Conservation (phyloP, 495 filamentous ascomycete species). For the Barbatosphaeria neglecta region DNA sequence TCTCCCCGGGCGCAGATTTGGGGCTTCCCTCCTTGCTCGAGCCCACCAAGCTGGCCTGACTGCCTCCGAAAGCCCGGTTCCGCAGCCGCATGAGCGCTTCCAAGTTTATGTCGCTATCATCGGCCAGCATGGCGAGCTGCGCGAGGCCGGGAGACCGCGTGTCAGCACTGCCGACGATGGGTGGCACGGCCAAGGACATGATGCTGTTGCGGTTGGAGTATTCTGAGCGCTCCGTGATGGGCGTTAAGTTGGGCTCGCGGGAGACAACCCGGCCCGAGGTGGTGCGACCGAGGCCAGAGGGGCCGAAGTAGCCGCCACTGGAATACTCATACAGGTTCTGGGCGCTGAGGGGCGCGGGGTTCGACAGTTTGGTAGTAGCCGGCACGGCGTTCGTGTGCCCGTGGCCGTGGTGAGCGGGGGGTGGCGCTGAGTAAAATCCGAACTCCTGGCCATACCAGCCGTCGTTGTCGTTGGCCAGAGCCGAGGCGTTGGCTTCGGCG, state of each 20-base stretch:
- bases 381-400: conserved; percentile 5
- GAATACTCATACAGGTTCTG: conserved; percentile 44
- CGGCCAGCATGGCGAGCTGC: conserved; percentile 59
- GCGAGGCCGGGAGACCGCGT: conserved; percentile 50
- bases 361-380: neutral
- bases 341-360: conserved; percentile 19
- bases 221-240: conserved; percentile 92
- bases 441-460: conserved; percentile 96
- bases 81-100: conserved; percentile 61
- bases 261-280: conserved; percentile 59
- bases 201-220: conserved; percentile 90
- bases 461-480: conserved; percentile 80
- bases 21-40: conserved; percentile 48
- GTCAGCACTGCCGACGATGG: conserved; percentile 27
- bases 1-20: conserved; percentile 23
- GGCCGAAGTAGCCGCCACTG: conserved; percentile 87
- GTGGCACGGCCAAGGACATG: conserved; percentile 56
- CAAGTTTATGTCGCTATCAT: conserved; percentile 58
- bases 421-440: conserved; percentile 80
- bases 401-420: conserved; percentile 18
- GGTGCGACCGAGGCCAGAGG: conserved; percentile 52
- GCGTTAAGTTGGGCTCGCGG: conserved; percentile 82
- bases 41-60: conserved; percentile 58
- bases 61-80: conserved; percentile 68
- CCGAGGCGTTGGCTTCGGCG: conserved; percentile 88